A percentile compares a stretch with the other conserved stretches of the same genome.
These are phyloP conservation scores for Melanomma pulvis-pyrius DNA, from an alignment of 495 filamentous ascomycete genomes.

Conservation along the genomic window DNA sequence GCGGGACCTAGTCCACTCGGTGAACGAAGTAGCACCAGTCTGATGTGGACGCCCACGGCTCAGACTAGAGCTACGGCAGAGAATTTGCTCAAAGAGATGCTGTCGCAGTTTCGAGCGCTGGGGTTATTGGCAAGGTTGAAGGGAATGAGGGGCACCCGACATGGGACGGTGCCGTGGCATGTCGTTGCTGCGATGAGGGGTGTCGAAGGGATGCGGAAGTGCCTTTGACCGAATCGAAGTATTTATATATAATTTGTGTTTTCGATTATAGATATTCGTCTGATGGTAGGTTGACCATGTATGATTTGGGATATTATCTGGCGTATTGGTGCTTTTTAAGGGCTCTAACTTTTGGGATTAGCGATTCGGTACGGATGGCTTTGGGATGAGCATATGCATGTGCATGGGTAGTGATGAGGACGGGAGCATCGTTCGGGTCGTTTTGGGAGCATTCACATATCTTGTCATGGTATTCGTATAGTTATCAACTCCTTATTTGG, in stretches of 20 bases:
- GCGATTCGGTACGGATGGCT: neutral
- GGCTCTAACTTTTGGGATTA: neutral
- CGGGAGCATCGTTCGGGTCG: neutral
- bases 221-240: neutral
- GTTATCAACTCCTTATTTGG: too few species aligned
- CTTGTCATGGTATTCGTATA: too few species aligned
- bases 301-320: neutral
- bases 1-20: neutral
- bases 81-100: slow-evolving; percentile 66
- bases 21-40: slow-evolving; percentile 23
- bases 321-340: neutral
- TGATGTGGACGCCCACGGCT: slow-evolving; percentile 28
- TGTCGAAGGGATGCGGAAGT: slow-evolving; percentile 56
- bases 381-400: neutral
- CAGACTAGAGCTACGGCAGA: slow-evolving; percentile 55
- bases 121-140: slow-evolving; percentile 70
- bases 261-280: neutral
- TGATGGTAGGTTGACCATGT: neutral
- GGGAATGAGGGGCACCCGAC: slow-evolving; percentile 64
- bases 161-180: slow-evolving; percentile 79
- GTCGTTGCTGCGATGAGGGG: slow-evolving; percentile 76
- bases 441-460: neutral
- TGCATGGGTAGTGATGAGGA: neutral
- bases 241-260: neutral
- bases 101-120: slow-evolving; percentile 76